phyloP scores from a whole-genome alignment of 108 stramenopile species.

The Skeletonema menzelii region DNA sequence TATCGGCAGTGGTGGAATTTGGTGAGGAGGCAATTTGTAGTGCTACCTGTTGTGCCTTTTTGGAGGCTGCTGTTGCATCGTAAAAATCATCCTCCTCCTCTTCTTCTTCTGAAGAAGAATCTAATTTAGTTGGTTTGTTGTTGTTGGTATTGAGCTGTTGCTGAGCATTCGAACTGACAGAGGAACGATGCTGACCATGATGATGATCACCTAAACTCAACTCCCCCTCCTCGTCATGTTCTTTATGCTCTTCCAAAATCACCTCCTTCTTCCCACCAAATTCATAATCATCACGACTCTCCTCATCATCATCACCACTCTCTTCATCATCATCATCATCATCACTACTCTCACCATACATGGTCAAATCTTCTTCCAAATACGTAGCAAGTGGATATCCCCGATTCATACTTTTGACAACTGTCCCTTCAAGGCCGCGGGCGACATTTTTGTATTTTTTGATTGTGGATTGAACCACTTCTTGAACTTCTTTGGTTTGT shows the following conservation, averaged over 20 bases:
- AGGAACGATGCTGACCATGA: no score
- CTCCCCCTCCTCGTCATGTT: conserved; percentile 1
- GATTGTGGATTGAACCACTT: background rate
- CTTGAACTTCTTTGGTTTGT: no score
- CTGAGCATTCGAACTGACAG: background rate
- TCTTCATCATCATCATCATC: conserved; percentile 30
- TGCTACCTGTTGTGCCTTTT: background rate
- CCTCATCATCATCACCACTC: conserved; percentile 7
- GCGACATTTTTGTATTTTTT: conserved; percentile 1
- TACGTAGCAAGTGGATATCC: conserved; percentile 11
- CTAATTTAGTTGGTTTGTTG: background rate
- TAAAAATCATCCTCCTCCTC: background rate
- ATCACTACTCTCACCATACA: background rate
- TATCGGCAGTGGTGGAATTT: background rate
- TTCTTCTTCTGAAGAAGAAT: background rate
- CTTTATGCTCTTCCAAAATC: no score
- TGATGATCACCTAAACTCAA: background rate
- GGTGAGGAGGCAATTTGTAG: background rate
- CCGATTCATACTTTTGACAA: conserved; percentile 18
- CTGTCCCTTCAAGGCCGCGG: conserved; percentile 3
- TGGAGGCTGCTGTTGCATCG: background rate
- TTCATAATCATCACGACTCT: background rate
- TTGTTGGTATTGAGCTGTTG: background rate
- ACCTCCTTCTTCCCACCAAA: background rate
- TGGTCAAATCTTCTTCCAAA: background rate